phyloP scores from a whole-genome alignment of 306 rosid species.

The Lotus japonicus region DNA sequence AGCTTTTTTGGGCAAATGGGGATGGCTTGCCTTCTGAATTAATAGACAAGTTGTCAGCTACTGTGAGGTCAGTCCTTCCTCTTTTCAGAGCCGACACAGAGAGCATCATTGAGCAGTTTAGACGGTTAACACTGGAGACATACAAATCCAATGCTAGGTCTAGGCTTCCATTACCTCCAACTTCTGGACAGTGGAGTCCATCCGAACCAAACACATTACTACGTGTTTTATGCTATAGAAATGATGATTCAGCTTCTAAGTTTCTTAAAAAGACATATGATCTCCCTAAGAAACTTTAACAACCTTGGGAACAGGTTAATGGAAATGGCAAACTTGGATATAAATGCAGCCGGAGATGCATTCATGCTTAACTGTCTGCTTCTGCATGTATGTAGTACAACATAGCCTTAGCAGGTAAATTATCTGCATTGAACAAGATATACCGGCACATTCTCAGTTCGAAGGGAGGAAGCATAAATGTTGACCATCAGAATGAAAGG shows the following conservation, averaged over 20 bases:
- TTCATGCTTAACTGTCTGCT: slow-evolving; percentile 18
- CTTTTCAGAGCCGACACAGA: slow-evolving; percentile 81
- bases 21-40: slow-evolving; percentile 89
- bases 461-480: slow-evolving; percentile 18
- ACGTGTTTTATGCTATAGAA: slow-evolving; percentile 83
- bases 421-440: slow-evolving; percentile 22
- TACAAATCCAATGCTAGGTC: slow-evolving; percentile 81
- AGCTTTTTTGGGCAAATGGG: slow-evolving; percentile 88
- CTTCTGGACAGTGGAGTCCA: slow-evolving; percentile 93
- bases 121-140: slow-evolving; percentile 62
- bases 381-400: slow-evolving; percentile 39
- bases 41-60: slow-evolving; percentile 70
- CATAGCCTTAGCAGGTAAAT: slow-evolving; percentile 29
- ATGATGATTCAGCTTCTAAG: slow-evolving; percentile 75
- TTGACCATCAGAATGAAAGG: slow-evolving; percentile 25
- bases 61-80: slow-evolving; percentile 67
- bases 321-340: slow-evolving; percentile 20
- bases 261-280: slow-evolving; percentile 85
- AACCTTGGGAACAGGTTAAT: slow-evolving; percentile 7
- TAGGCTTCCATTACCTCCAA: slow-evolving; percentile 88
- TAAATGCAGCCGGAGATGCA: slow-evolving; percentile 5
- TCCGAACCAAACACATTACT: slow-evolving; percentile 87
- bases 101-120: slow-evolving; percentile 67
- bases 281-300: slow-evolving; percentile 85
- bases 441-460: slow-evolving; percentile 11